Evolutionary conservation across 2,329 filamentous ascomycete genomes (phyloP), one percentile per base, ranked within the genome.

Genomic region (Bipolaris zeicola): DNA sequence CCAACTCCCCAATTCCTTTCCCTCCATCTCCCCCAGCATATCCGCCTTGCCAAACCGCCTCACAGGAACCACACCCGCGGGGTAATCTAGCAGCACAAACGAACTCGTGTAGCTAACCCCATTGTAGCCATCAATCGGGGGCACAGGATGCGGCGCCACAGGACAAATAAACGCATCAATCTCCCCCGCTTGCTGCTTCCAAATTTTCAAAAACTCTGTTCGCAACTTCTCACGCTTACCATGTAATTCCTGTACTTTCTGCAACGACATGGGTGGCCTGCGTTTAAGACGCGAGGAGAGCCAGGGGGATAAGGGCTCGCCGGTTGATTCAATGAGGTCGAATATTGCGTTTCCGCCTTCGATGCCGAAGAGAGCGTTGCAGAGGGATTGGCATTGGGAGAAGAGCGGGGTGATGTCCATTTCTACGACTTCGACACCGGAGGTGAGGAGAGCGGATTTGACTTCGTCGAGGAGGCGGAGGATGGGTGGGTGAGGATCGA

Each of bases 161-260:
- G 87, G 87, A 59, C 82, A 85, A 52, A 89, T 81, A 49, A 89
- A 81, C 0, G 85, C 85, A 75, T 89, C 87, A 6, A 89, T 75
- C 3, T 68, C 71, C 43, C 78, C 71, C 73, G 50, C 73, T 67
- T 6, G 69, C 64, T 64, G 78, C 70, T 59, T 77, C 86, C 87
- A 89, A 51, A 89, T 81, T 24, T 80, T 74, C 48, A 85, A 61
- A 69, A 87, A 83, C 45, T 83, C 78, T n/a, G 76, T 81, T 60
- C 87, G 83, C 6, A 89, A 65, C 13, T 79, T 76, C 1, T 76
- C 74, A 16, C 81, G 81, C 62, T 81, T 77, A 0, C 80, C 82
- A 52, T 87, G 85, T 0, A 88, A 63, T 18, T 81, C 77, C 2
- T 79, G 78, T 0, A 87, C 64, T 41, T 83, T 78, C 0, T 80